phyloP scores from a whole-genome alignment of 2,329 filamentous ascomycete species.

The Emmonsia crescens region DNA sequence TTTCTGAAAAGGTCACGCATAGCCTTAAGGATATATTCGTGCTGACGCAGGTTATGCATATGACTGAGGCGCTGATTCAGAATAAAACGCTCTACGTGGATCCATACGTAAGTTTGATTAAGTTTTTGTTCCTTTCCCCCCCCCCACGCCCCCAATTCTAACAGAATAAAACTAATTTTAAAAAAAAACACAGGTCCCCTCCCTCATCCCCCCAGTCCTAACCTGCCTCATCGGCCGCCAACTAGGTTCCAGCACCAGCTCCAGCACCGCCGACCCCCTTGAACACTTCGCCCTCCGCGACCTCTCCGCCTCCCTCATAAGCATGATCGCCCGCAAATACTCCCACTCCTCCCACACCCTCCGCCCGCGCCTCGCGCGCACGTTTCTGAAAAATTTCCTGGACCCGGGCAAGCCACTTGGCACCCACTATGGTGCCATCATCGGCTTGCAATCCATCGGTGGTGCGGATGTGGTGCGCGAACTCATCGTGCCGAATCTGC shows the following conservation, averaged over 20 bases:
- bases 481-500: conserved; percentile 56
- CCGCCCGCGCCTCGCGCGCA: conserved; percentile 80
- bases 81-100: conserved; percentile 71
- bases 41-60: conserved; percentile 82
- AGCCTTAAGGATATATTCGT: conserved; percentile 82
- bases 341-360: conserved; percentile 69
- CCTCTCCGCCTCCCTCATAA: conserved; percentile 70
- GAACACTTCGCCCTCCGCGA: conserved; percentile 73
- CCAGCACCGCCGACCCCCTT: conserved; percentile 40
- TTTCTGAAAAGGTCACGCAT: conserved; percentile 92
- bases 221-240: conserved; percentile 83
- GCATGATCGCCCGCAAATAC: conserved; percentile 70
- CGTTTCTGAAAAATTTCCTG: conserved; percentile 83
- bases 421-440: conserved; percentile 80
- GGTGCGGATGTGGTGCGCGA: conserved; percentile 54
- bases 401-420: conserved; percentile 73
- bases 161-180: background rate
- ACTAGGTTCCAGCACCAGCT: conserved; percentile 49
- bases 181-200: conserved; percentile 39
- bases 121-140: background rate
- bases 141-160: background rate
- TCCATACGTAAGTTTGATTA: conserved; percentile 43
- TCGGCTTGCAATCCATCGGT: conserved; percentile 67
- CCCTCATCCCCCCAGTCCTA: conserved; percentile 73
- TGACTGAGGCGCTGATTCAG: conserved; percentile 71